Base-by-base conservation (phyloP, 106 monocot genomes). In the Dendrobium nobile region DNA sequence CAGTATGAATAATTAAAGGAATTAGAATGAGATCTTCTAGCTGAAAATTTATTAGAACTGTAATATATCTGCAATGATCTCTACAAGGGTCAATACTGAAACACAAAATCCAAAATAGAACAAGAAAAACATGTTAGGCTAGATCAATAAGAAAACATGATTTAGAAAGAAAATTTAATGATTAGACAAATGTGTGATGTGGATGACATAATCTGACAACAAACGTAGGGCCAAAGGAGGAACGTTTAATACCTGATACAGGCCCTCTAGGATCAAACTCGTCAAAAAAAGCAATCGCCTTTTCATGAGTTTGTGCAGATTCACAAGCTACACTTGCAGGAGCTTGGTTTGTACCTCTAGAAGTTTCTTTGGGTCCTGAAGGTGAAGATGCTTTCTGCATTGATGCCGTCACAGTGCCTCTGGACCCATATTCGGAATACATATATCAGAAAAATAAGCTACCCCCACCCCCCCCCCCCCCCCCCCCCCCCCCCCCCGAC, bases 251-350 rank as follows among this genome's bases (percentile, higher is more conserved):
- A 96, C 93, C 94, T 94, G 87, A 45, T 22, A 56, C 75, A 42
- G 84, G 80, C 67, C 90, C 85, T 77, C 97, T 88, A 76, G 97
- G 97, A 89, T 97, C 97, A 85, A 97, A 94, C 78, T 97, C 97
- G 74, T 97, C 92, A 87, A 94, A 92, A 51, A 67, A 77, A 20
- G 85, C 85, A 44, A 41, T 37, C 48, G 77, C 80, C 10, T 79
- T 81, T 48, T 73, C 47, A 75, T 85, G 31, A 40, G 67, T 24
- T 58, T 68, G 73, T 15, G 31, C 72, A 58, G 82, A 37, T 58
- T 61, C 81, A 75, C 43, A 79, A 75, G 79, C 55, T 5, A 54
- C 81, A 76, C 43, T 77, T 73, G 45, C 37, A 67, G 80, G 59
- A 78, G 37, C 54, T 40, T 78, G 81, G 78, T 18, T 79, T 13